Percentiles rank a stretch among this genome's conserved stretches.
These are phyloP conservation scores for Ascochyta lentis DNA, from an alignment of 2,329 filamentous ascomycete species.

Conservation along the genomic window DNA sequence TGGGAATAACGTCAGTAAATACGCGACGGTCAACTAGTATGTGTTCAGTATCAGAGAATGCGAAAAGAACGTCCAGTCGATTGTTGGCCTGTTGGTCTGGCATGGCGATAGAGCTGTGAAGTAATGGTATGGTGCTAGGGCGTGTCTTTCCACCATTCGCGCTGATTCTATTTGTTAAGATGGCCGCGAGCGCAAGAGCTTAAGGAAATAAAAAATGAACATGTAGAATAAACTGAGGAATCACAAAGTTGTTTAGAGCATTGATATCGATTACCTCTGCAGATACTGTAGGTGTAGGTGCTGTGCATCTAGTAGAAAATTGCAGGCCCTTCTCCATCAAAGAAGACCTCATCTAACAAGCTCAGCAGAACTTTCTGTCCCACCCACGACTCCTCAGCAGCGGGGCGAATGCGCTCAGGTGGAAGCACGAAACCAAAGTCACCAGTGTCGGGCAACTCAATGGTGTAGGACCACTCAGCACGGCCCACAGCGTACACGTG, in stretches of 20 bases:
- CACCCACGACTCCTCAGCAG: conserved; percentile 54
- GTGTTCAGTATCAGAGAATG: too few relatives aligned
- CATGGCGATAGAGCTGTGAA: too few relatives aligned
- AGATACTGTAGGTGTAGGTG: neutral
- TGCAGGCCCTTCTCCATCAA: conserved; percentile 36
- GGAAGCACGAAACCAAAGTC: conserved; percentile 58
- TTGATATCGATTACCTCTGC: neutral
- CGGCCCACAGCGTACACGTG: conserved; percentile 51
- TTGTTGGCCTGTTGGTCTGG: neutral
- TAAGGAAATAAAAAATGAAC: too few relatives aligned
- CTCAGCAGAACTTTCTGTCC: conserved; percentile 39
- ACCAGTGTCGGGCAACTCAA: conserved; percentile 58
- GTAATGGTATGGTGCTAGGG: too few relatives aligned
- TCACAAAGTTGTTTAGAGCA: neutral
- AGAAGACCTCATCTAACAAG: conserved; percentile 37
- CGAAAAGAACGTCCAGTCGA: neutral
- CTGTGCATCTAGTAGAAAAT: conserved; percentile 10
- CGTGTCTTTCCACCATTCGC: too few relatives aligned
- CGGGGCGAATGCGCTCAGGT: conserved; percentile 54
- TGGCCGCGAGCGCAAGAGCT: too few relatives aligned
- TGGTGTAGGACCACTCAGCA: conserved; percentile 54
- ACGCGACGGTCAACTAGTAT: neutral
- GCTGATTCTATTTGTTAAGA: too few relatives aligned
- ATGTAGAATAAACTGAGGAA: neutral
- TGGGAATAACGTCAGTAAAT: neutral